A percentile compares a stretch with the other conserved stretches of the same genome.
phyloP scores from a whole-genome alignment of 768 basidiomycete genomes.

The Baorangia bicolor region DNA sequence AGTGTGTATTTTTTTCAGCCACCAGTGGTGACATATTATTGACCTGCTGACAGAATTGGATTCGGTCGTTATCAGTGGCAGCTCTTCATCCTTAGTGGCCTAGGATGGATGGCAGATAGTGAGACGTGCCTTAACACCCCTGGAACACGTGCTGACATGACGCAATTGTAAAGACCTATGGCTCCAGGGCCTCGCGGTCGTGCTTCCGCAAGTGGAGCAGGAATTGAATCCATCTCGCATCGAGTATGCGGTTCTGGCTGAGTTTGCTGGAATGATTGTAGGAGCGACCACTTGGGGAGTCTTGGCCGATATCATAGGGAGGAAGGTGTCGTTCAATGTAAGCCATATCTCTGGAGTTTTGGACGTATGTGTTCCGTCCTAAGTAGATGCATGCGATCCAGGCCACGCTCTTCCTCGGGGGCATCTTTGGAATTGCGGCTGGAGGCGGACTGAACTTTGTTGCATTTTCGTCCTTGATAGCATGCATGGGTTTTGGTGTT shows the following conservation, averaged over 20 bases:
- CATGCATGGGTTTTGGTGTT: slow-evolving; percentile 49
- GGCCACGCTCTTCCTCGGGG: slow-evolving; percentile 38
- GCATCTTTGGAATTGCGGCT: slow-evolving; percentile 51
- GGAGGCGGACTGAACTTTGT: slow-evolving; percentile 47
- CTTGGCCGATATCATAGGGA: slow-evolving; percentile 48
- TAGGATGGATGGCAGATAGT: slow-evolving; percentile 54
- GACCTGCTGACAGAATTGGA: slow-evolving; percentile 38
- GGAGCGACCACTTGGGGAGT: slow-evolving; percentile 51
- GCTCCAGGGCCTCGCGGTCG: slow-evolving; percentile 48
- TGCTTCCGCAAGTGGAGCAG: slow-evolving; percentile 43
- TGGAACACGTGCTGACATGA: slow-evolving; percentile 23
- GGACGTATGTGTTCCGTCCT: neutral
- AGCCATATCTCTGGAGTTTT: neutral
- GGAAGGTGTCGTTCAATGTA: slow-evolving; percentile 45
- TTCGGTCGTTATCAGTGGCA: slow-evolving; percentile 51
- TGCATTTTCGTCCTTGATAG: slow-evolving; percentile 44
- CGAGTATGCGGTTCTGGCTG: slow-evolving; percentile 46
- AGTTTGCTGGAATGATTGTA: slow-evolving; percentile 49
- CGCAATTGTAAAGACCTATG: slow-evolving; percentile 28
- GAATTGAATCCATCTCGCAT: slow-evolving; percentile 43
- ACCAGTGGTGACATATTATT: neutral
- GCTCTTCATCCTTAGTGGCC: slow-evolving; percentile 45
- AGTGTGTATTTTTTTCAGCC: slow-evolving; percentile 31
- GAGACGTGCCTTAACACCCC: slow-evolving; percentile 12
- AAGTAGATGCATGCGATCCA: neutral